Conservation (phyloP, 208 protist genomes). For the Leishmania turanica region DNA sequence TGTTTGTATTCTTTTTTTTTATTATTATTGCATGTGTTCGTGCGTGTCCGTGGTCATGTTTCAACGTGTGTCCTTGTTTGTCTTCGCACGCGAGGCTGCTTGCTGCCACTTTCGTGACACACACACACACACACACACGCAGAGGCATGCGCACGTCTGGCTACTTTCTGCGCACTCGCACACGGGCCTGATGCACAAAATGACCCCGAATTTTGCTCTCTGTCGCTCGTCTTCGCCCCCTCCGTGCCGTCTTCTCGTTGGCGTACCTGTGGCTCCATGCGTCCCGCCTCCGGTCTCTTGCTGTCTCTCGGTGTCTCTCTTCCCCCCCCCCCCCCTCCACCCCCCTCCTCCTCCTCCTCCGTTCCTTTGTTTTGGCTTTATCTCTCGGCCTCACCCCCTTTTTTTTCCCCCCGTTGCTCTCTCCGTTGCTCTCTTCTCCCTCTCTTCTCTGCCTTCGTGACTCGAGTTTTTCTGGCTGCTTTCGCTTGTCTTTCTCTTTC, state of each 20-base stretch:
- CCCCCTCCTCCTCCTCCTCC: neutral
- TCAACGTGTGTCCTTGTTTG: neutral
- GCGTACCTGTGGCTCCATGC: neutral
- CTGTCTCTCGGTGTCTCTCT: neutral
- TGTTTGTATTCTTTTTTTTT: slow-evolving; percentile 1
- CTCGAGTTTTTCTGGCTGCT: neutral
- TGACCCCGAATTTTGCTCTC: neutral
- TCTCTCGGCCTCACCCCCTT: neutral
- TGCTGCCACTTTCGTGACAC: neutral
- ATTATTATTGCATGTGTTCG: neutral
- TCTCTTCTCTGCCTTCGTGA: too few relatives aligned
- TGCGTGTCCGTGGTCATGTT: neutral
- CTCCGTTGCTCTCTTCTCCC: too few relatives aligned
- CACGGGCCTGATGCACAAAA: neutral
- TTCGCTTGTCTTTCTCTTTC: neutral
- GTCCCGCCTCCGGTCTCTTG: neutral
- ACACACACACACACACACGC: neutral
- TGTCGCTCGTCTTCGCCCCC: neutral
- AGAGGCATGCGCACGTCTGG: neutral
- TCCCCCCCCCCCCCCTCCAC: too few relatives aligned
- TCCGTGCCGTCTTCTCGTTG: neutral
- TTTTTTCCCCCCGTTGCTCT: too few relatives aligned
- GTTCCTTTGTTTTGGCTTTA: neutral
- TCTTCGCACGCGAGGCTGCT: neutral
- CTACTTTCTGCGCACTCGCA: neutral